Evolutionary conservation across 1,284 basidiomycete species (phyloP).

Genomic region (Inonotus hispidus): DNA sequence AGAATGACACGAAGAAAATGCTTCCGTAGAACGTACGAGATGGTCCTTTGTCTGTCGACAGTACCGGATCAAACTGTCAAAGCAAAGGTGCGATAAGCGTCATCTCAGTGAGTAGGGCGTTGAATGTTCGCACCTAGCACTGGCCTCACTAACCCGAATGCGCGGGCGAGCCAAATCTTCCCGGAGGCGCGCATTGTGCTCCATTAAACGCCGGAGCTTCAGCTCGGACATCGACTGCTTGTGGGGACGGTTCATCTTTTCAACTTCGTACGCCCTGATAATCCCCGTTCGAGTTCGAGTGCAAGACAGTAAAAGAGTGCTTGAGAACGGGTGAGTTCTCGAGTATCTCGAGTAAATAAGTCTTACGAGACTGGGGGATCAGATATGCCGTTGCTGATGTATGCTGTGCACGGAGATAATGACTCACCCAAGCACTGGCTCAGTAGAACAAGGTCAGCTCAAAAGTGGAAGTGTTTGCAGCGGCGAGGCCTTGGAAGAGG

Average conservation of each 20-base stretch:
- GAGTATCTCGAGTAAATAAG: background rate
- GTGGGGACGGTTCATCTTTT: conserved; percentile 42
- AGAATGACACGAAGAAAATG: conserved; percentile 2
- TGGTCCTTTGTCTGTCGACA: conserved; percentile 72
- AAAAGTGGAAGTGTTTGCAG: background rate
- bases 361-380: conserved; percentile 1
- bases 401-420: conserved; percentile 2
- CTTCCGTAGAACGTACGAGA: conserved; percentile 42
- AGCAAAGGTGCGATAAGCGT: background rate
- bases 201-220: conserved; percentile 73
- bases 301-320: background rate
- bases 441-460: background rate
- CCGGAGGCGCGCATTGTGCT: conserved; percentile 72
- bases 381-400: conserved; percentile 8
- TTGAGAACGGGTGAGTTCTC: background rate
- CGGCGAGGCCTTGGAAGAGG: background rate
- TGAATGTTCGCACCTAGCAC: conserved; percentile 45
- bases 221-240: conserved; percentile 78
- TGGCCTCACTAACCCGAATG: conserved; percentile 73
- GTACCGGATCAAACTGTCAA: conserved; percentile 63
- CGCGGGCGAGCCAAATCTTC: conserved; percentile 75
- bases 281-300: background rate
- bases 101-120: background rate
- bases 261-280: conserved; percentile 27
- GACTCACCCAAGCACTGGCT: background rate